These are phyloP conservation scores for Globisporangium cylindrosporum DNA, from an alignment of 352 stramenopile species.

Conservation along the genomic window DNA sequence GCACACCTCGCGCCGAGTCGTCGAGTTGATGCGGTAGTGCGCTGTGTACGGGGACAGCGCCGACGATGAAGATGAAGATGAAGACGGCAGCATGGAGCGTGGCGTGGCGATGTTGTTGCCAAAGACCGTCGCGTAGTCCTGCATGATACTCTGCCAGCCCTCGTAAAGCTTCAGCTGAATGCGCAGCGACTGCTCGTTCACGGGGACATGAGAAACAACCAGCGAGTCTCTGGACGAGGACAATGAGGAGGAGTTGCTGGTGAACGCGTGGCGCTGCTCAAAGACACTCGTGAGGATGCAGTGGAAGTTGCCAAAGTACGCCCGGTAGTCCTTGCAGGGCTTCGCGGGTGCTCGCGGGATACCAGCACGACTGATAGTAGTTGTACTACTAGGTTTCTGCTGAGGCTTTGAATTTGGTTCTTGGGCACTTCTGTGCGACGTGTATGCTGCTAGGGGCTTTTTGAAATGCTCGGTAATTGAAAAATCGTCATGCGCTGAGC, in stretches of 20 bases:
- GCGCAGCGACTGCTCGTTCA: constrained; percentile 48
- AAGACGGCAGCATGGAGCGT: constrained; percentile 29
- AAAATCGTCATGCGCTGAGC: background rate
- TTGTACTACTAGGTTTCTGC: background rate
- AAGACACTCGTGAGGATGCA: constrained; percentile 75
- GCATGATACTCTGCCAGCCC: constrained; percentile 82
- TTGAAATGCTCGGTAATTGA: background rate
- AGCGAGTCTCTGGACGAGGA: constrained; percentile 18
- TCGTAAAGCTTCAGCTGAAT: constrained; percentile 81
- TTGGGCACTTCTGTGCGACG: background rate
- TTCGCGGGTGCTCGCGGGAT: constrained; percentile 16
- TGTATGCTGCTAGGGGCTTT: background rate
- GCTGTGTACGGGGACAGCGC: constrained; percentile 39
- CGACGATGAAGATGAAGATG: constrained; percentile 26
- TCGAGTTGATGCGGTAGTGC: constrained; percentile 84
- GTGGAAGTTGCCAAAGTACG: constrained; percentile 68
- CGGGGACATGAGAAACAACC: background rate
- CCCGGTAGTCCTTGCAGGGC: constrained; percentile 48
- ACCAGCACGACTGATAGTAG: background rate
- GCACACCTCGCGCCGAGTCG: constrained; percentile 68
- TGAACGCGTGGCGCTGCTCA: constrained; percentile 38
- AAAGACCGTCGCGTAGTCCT: constrained; percentile 85
- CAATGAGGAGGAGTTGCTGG: background rate
- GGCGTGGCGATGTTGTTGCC: constrained; percentile 33
- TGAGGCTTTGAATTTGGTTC: background rate